These are phyloP conservation scores for Alternaria ventricosa DNA, from an alignment of 2,329 filamentous ascomycete species.

Conservation along the genomic window DNA sequence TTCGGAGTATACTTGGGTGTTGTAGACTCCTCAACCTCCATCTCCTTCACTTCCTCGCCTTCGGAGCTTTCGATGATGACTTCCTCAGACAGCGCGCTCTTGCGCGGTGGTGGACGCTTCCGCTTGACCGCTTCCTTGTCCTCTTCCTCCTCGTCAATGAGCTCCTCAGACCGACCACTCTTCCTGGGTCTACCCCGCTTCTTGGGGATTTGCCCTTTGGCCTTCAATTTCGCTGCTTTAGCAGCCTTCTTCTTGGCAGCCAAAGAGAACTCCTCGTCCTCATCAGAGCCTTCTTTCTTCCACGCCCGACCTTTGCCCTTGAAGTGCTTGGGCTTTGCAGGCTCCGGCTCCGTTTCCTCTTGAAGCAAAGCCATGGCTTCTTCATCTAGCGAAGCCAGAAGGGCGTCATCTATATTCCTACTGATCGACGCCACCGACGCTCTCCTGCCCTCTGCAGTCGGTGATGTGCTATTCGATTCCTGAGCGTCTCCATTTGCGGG, in stretches of 20 bases:
- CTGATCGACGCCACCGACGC: slow-evolving; percentile 19
- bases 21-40: background rate
- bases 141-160: slow-evolving; percentile 19
- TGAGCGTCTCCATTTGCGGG: slow-evolving; percentile 14
- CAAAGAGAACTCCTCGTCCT: slow-evolving; percentile 37
- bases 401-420: slow-evolving; percentile 15
- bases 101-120: slow-evolving; percentile 20
- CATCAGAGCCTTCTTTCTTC: slow-evolving; percentile 42
- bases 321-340: slow-evolving; percentile 31
- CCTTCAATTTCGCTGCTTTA: slow-evolving; percentile 21
- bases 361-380: slow-evolving; percentile 20
- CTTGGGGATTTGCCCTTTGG: slow-evolving; percentile 19
- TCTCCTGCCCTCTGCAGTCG: slow-evolving; percentile 17
- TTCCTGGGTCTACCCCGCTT: slow-evolving; percentile 32
- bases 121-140: slow-evolving; percentile 16
- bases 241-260: slow-evolving; percentile 30
- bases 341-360: slow-evolving; percentile 17
- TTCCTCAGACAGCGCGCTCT: slow-evolving; percentile 27
- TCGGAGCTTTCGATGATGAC: slow-evolving; percentile 23
- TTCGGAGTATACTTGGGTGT: slow-evolving; percentile 3
- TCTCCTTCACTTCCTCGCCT: background rate
- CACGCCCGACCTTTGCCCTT: slow-evolving; percentile 43
- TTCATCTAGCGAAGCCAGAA: slow-evolving; percentile 17
- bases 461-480: background rate
- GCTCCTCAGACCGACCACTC: slow-evolving; percentile 25